Evolutionary conservation across 2,329 filamentous ascomycete genomes (phyloP).

Genomic region (Fusarium sp.): DNA sequence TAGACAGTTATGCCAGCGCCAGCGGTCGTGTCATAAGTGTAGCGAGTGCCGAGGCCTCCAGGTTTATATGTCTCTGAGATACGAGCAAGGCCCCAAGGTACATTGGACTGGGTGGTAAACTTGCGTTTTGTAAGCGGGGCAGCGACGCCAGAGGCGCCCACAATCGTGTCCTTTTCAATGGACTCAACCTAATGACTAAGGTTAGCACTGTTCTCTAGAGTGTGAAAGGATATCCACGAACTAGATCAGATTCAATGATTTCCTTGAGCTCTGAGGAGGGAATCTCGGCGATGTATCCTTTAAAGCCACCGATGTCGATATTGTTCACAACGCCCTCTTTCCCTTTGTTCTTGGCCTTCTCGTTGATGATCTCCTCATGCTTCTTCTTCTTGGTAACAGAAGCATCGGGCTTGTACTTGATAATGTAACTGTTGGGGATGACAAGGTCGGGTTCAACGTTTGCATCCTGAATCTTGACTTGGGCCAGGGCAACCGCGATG

Average conservation of each 20-base stretch:
- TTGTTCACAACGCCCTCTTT: conserved; percentile 18
- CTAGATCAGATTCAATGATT: conserved; percentile 14
- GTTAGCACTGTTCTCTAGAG: too few species aligned
- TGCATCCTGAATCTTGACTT: too few species aligned
- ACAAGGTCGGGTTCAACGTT: not conserved
- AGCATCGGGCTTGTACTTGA: conserved; percentile 12
- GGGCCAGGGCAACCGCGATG: too few species aligned
- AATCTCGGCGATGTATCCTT: conserved; percentile 31
- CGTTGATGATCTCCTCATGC: not conserved
- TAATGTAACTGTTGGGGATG: conserved; percentile 28
- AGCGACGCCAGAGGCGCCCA: conserved; percentile 4
- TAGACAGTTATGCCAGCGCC: conserved; percentile 51
- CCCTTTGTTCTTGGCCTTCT: conserved; percentile 15
- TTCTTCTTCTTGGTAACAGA: not conserved
- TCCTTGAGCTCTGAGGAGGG: not conserved
- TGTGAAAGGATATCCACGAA: not conserved
- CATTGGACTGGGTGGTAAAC: not conserved
- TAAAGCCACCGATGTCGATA: not conserved
- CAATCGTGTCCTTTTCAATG: conserved; percentile 16
- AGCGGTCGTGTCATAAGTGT: conserved; percentile 42
- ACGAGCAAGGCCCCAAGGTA: conserved; percentile 23
- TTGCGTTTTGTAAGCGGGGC: not conserved
- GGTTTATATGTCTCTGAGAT: not conserved
- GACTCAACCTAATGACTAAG: not conserved
- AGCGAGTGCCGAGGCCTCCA: conserved; percentile 1